Evolutionary conservation across 805 yeast genomes (phyloP).

Genomic region (Helenozyma baotianmanensis): DNA sequence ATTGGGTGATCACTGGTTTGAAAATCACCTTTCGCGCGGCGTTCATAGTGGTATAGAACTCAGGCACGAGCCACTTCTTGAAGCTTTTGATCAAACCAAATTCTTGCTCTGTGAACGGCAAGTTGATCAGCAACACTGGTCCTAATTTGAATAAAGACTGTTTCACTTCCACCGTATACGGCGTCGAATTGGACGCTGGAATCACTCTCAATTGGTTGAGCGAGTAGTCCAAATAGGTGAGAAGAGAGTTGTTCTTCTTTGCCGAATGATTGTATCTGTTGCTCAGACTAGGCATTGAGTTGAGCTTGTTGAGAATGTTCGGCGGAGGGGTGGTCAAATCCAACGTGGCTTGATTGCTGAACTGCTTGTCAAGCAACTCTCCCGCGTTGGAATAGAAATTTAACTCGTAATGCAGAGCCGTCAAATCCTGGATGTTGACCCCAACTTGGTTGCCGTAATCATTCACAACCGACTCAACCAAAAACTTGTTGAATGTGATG

Average conservation of each 20-base stretch:
- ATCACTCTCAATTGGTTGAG: conserved; percentile 49
- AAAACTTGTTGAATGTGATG: conserved; percentile 54
- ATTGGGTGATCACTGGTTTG: conserved; percentile 27
- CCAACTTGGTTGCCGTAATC: conserved; percentile 42
- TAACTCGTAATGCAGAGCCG: conserved; percentile 43
- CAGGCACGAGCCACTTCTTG: conserved; percentile 58
- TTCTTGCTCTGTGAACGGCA: conserved; percentile 52
- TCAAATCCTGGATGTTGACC: conserved; percentile 23
- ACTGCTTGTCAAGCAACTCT: conserved; percentile 29
- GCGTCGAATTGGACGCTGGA: conserved; percentile 37
- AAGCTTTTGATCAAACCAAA: conserved; percentile 46
- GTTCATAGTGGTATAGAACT: conserved; percentile 41
- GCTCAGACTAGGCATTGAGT: conserved; percentile 6
- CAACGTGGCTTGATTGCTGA: conserved; percentile 34
- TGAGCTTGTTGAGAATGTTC: conserved; percentile 20
- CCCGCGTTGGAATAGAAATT: conserved; percentile 37
- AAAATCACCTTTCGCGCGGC: conserved; percentile 33
- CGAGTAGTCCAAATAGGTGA: conserved; percentile 59
- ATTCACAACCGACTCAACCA: conserved; percentile 46
- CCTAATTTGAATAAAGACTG: conserved; percentile 55
- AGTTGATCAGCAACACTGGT: conserved; percentile 57
- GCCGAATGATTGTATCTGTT: conserved; percentile 4
- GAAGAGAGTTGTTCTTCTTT: conserved; percentile 32
- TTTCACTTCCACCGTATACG: conserved; percentile 46
- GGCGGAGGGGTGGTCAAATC: conserved; percentile 41